Evolutionary conservation across 352 stramenopile species (phyloP).

Genomic region (Globisporangium carolinianum): DNA sequence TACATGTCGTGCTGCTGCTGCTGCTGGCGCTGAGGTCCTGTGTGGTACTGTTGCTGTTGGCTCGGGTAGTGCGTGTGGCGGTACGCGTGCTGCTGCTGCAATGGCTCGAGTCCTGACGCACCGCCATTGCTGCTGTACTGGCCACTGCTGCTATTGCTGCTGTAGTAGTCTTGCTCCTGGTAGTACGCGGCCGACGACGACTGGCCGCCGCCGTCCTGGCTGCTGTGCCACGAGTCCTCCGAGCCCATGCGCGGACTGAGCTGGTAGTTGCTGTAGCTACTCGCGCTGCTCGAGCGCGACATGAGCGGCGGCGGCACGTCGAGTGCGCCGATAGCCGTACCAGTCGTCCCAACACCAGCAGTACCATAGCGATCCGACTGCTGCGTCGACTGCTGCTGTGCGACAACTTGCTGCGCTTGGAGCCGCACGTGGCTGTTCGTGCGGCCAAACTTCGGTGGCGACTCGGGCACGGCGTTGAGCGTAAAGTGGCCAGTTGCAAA

Average conservation of each 20-base stretch:
- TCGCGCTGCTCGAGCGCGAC: conserved; percentile 26
- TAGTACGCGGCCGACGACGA: conserved; percentile 25
- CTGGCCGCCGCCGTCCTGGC: conserved; percentile 27
- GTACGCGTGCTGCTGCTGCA: conserved; percentile 18
- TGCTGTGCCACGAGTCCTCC: conserved; percentile 48
- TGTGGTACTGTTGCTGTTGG: conserved; percentile 4
- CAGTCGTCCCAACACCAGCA: no score
- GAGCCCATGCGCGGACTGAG: conserved; percentile 38
- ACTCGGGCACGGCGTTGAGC: conserved; percentile 38
- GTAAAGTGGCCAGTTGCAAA: conserved; percentile 46
- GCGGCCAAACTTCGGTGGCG: conserved; percentile 25
- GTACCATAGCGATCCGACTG: conserved; percentile 21
- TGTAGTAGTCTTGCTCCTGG: conserved; percentile 47
- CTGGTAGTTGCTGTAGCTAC: conserved; percentile 30
- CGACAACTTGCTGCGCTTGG: background rate
- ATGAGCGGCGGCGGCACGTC: conserved; percentile 27
- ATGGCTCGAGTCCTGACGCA: conserved; percentile 1
- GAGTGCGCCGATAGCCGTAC: background rate
- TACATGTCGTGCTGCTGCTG: background rate
- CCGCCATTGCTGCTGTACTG: background rate
- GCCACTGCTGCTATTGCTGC: background rate
- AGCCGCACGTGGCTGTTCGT: conserved; percentile 4
- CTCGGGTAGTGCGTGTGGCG: conserved; percentile 15
- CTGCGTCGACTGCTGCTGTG: conserved; percentile 4
- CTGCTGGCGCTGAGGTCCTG: no score